A percentile compares a stretch with the other conserved stretches of the same genome.
Evolutionary conservation across 257 asterid species (phyloP).

Genomic region (Solanum tacnaense): DNA sequence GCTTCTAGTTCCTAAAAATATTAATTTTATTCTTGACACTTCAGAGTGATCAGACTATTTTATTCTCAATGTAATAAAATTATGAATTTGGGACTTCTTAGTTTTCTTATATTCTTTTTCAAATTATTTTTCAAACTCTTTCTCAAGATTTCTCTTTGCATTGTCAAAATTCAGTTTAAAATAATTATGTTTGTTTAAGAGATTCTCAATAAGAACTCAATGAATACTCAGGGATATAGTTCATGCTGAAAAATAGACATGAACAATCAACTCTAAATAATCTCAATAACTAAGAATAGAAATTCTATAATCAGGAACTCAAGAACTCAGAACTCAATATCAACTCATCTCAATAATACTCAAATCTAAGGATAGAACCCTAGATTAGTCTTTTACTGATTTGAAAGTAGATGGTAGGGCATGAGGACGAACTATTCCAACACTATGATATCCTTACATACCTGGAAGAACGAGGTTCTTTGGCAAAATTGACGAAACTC

Average conservation of each 20-base stretch:
- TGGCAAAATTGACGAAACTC: not conserved
- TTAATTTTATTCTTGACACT: not conserved
- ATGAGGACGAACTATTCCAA: not conserved
- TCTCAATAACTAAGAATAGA: too few species aligned
- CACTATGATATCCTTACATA: not conserved
- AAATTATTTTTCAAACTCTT: too few species aligned
- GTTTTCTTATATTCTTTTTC: not conserved
- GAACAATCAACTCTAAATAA: not conserved
- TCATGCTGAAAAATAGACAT: not conserved
- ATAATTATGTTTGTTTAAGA: not conserved
- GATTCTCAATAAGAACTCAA: not conserved
- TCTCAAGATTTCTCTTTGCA: not conserved
- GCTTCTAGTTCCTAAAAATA: not conserved
- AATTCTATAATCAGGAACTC: not conserved
- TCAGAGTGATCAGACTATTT: too few species aligned
- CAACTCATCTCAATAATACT: not conserved
- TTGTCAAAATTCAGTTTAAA: too few species aligned
- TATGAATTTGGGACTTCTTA: not conserved
- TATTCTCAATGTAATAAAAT: not conserved
- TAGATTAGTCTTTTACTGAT: too few species aligned
- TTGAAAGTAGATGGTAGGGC: not conserved
- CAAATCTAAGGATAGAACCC: not conserved
- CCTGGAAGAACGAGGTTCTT: too few species aligned
- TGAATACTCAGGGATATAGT: not conserved
- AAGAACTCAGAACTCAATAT: not conserved